Evolutionary conservation across 1,284 basidiomycete species (phyloP).

Genomic region (Marasmius fiardii): DNA sequence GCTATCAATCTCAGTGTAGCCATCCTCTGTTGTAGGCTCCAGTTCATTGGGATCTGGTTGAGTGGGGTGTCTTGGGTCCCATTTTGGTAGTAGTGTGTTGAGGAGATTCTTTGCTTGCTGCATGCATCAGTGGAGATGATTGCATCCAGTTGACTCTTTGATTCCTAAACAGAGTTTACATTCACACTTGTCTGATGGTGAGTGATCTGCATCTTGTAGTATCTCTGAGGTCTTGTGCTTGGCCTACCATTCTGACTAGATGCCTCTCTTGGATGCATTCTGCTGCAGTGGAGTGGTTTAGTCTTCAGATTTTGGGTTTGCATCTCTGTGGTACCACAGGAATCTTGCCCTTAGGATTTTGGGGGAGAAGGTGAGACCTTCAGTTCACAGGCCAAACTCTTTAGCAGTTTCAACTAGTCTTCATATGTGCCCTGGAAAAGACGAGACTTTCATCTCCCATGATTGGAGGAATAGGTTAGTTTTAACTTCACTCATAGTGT

Average conservation of each 20-base stretch:
- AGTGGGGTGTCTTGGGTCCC: slow-evolving; percentile 9
- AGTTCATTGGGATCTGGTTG: slow-evolving; percentile 11
- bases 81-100: slow-evolving; percentile 10
- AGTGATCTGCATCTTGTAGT: not conserved
- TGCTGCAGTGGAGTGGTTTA: slow-evolving; percentile 4
- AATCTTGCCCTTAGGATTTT: slow-evolving; percentile 17
- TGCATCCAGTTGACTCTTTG: not conserved
- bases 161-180: not conserved
- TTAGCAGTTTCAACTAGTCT: slow-evolving; percentile 14
- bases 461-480: slow-evolving; percentile 21
- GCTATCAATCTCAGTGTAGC: slow-evolving; percentile 1
- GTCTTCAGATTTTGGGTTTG: not conserved
- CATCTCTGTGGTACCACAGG: slow-evolving; percentile 24
- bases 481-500: not conserved
- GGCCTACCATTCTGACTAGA: slow-evolving; percentile 9
- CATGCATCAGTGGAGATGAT: slow-evolving; percentile 10
- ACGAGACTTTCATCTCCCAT: slow-evolving; percentile 17
- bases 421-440: slow-evolving; percentile 15
- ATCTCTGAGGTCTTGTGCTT: slow-evolving; percentile 4
- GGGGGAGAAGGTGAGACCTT: slow-evolving; percentile 15
- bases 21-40: not conserved
- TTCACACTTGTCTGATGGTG: not conserved
- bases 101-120: slow-evolving; percentile 6
- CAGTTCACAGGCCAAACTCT: slow-evolving; percentile 17
- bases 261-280: slow-evolving; percentile 14